These are phyloP conservation scores for Lentinula sp. DNA, from an alignment of 768 basidiomycete genomes.

Conservation along the genomic window DNA sequence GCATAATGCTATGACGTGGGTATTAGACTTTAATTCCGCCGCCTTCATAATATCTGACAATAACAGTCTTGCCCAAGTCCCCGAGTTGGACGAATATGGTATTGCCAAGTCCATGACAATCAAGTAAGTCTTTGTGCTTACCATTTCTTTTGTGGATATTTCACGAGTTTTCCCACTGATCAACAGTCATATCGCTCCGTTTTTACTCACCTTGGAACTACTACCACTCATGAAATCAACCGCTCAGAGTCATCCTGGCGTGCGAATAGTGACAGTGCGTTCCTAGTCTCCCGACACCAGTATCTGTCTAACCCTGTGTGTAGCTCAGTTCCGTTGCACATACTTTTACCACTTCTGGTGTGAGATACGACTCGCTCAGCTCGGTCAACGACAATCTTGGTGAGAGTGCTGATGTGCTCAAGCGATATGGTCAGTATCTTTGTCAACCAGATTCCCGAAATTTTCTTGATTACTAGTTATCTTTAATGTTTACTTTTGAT, in stretches of 20 bases:
- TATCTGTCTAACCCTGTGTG: too few relatives aligned
- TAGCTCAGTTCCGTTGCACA: not conserved
- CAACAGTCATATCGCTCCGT: slow-evolving; percentile 4
- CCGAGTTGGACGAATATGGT: not conserved
- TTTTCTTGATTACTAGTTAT: slow-evolving; percentile 11
- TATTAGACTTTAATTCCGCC: too few relatives aligned
- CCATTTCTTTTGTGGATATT: too few relatives aligned
- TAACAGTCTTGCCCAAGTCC: not conserved
- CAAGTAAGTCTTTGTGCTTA: not conserved
- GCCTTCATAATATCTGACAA: not conserved
- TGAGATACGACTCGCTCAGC: not conserved
- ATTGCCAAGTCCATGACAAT: not conserved
- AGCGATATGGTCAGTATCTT: not conserved
- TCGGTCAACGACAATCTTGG: slow-evolving; percentile 4
- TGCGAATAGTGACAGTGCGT: slow-evolving; percentile 3
- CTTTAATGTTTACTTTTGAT: too few relatives aligned
- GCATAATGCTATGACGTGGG: not conserved
- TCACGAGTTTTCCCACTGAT: too few relatives aligned
- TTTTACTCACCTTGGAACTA: slow-evolving; percentile 3
- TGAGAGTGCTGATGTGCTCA: not conserved
- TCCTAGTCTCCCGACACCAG: not conserved
- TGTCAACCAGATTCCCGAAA: too few relatives aligned
- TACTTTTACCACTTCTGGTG: not conserved
- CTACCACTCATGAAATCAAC: slow-evolving; percentile 6
- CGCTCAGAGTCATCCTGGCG: not conserved